phyloP scores from a whole-genome alignment of 179 eudicot species.

The Carnegiea gigantea region DNA sequence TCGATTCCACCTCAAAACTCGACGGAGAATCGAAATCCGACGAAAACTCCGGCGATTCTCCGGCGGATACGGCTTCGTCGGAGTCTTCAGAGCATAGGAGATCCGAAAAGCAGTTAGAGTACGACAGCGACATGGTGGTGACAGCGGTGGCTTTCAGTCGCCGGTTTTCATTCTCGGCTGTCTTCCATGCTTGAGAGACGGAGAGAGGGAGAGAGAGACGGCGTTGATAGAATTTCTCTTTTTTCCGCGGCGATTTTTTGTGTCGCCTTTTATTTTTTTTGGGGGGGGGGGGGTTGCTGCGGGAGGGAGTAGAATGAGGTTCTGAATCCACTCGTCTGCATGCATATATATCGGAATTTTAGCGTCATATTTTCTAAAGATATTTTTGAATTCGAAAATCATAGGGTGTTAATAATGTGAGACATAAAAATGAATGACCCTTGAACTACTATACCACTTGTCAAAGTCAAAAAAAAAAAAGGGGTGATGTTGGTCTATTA shows the following conservation, averaged over 20 bases:
- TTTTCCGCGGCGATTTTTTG: background rate
- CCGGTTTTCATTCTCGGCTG: background rate
- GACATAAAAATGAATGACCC: too few relatives aligned
- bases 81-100: slow-evolving; percentile 72
- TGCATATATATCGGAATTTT: slow-evolving; percentile 21
- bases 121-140: slow-evolving; percentile 23
- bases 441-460: too few relatives aligned
- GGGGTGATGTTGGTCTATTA: too few relatives aligned
- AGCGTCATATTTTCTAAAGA: background rate
- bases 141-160: background rate
- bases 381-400: background rate
- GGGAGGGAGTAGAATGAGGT: slow-evolving; percentile 11
- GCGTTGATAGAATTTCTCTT: background rate
- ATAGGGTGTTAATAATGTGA: background rate
- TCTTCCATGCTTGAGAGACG: slow-evolving; percentile 7
- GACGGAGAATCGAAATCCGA: slow-evolving; percentile 25
- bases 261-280: background rate
- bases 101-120: slow-evolving; percentile 26
- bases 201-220: background rate
- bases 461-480: too few relatives aligned
- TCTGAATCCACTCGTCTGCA: background rate
- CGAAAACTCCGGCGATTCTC: slow-evolving; percentile 23
- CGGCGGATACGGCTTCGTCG: slow-evolving; percentile 22
- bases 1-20: slow-evolving; percentile 32
- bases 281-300: background rate